Percentiles rank a stretch among this genome's conserved stretches.
Evolutionary conservation across 1,139 yeast species (phyloP).

Genomic region (Pichia kudriavzevii): DNA sequence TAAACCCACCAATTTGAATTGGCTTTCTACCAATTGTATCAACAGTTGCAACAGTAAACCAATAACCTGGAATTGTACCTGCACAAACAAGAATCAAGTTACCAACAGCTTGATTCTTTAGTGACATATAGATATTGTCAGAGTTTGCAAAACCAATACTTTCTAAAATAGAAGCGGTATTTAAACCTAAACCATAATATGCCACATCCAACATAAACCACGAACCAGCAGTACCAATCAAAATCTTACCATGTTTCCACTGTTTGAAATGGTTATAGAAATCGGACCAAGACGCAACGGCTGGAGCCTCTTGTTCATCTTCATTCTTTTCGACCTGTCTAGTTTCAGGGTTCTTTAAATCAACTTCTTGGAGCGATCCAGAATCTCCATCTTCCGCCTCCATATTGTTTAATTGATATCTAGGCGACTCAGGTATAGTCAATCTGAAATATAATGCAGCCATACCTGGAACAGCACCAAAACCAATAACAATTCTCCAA

Average conservation of each 20-base stretch:
- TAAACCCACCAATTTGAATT: slow-evolving; percentile 67
- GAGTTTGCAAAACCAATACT: slow-evolving; percentile 74
- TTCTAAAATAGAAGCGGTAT: slow-evolving; percentile 72
- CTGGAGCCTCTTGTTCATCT: slow-evolving; percentile 37
- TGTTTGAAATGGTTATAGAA: slow-evolving; percentile 67
- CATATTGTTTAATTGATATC: slow-evolving; percentile 74
- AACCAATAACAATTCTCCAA: slow-evolving; percentile 87
- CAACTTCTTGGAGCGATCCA: slow-evolving; percentile 47
- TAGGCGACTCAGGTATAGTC: slow-evolving; percentile 90
- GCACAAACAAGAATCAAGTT: slow-evolving; percentile 85
- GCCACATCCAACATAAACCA: slow-evolving; percentile 98
- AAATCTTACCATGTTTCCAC: slow-evolving; percentile 81
- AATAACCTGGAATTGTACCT: slow-evolving; percentile 88
- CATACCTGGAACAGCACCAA: slow-evolving; percentile 83
- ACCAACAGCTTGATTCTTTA: slow-evolving; percentile 78
- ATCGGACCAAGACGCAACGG: slow-evolving; percentile 53
- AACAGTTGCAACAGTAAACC: slow-evolving; percentile 71
- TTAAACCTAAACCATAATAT: slow-evolving; percentile 81
- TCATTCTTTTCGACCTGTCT: slow-evolving; percentile 12
- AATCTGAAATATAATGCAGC: slow-evolving; percentile 81
- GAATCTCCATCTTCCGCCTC: slow-evolving; percentile 59
- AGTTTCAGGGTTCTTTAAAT: slow-evolving; percentile 30
- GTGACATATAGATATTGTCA: slow-evolving; percentile 51
- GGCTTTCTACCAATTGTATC: slow-evolving; percentile 80
- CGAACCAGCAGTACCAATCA: slow-evolving; percentile 91